Evolutionary conservation across 2,329 filamentous ascomycete genomes (phyloP), one percentile per base, ranked within the genome.

Genomic region (Septoria linicola): DNA sequence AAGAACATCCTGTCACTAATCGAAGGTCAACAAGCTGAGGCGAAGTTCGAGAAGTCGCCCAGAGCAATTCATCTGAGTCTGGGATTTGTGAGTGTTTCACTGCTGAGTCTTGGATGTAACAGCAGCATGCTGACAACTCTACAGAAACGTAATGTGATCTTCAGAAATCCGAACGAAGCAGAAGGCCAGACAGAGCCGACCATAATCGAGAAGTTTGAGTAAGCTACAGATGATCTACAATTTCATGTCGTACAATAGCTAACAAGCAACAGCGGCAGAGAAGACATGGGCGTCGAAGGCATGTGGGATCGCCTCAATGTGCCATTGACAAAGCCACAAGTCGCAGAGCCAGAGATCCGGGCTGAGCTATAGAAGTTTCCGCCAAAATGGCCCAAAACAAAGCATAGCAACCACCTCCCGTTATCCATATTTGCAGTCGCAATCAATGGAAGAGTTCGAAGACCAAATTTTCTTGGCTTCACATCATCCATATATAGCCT

Each of bases 1-100:
- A 72, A 76, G 32, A 86, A 85, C 55, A 72, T 85, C 14, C 60
- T 81, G 2, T 67, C 72, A 1, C 66, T 71, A 0, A 73, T 78
- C 0, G 65, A 73, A 23, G 41, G 47, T 1, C 17, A 39, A 5
- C 34, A 41, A 6, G 30, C 54, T 8, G 34, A 42, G 23, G 41
- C 21, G 13, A 32, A 57, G 13, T 53, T 44, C 17, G 39, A 51
- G 19, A 36, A 43, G 16, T 35, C 17, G 8, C 54, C 54, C 0
- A 25, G 48, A 32, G 57, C 47, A 10, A 59, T 59, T 14, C 54
- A 59, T 47, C n/a, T 59, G 31, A 53, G 41, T 20, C 23, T 59
- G 34, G 57, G 57, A 8, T 41, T 55, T 27, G 43, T 48, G n/a
- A 21, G 48, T 45, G 1, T 4, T 25, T 4, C 20, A 8, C 41